Evolutionary conservation across 2,329 filamentous ascomycete genomes (phyloP).

Genomic region (Ramularia endophylla): DNA sequence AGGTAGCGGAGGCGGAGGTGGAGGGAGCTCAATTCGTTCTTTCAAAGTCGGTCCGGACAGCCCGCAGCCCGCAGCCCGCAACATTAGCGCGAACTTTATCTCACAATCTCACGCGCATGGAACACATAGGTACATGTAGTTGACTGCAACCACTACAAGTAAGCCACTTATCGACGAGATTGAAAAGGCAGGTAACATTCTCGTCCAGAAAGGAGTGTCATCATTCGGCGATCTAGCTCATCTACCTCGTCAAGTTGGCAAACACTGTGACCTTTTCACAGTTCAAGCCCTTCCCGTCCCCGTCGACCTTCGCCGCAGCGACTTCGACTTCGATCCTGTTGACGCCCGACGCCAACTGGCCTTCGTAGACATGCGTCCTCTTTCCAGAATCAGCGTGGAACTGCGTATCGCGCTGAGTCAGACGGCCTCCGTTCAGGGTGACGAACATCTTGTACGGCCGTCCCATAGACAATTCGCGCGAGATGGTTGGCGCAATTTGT

Average conservation of each 20-base stretch:
- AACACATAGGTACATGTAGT: no score
- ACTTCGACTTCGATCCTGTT: conserved; percentile 76
- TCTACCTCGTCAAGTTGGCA: conserved; percentile 57
- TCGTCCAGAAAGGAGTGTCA: no score
- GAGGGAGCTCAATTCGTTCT: no score
- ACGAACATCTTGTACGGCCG: conserved; percentile 75
- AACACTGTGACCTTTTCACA: conserved; percentile 74
- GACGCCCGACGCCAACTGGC: conserved; percentile 62
- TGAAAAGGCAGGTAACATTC: no score
- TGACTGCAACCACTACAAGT: no score
- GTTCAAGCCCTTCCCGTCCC: conserved; percentile 45
- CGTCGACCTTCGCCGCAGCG: conserved; percentile 37
- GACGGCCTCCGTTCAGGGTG: conserved; percentile 57
- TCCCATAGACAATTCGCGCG: conserved; percentile 50
- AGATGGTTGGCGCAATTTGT: conserved; percentile 63
- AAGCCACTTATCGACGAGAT: no score
- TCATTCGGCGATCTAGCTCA: no score
- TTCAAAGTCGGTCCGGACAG: no score
- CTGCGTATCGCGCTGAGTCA: conserved; percentile 49
- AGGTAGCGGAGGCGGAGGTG: no score
- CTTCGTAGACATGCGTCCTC: conserved; percentile 67
- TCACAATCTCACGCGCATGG: no score
- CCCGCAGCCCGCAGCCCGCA: no score
- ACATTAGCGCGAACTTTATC: no score
- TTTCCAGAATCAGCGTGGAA: conserved; percentile 24